Evolutionary conservation across 1,284 basidiomycete species (phyloP).

Genomic region (Moniliophthora roreri): DNA sequence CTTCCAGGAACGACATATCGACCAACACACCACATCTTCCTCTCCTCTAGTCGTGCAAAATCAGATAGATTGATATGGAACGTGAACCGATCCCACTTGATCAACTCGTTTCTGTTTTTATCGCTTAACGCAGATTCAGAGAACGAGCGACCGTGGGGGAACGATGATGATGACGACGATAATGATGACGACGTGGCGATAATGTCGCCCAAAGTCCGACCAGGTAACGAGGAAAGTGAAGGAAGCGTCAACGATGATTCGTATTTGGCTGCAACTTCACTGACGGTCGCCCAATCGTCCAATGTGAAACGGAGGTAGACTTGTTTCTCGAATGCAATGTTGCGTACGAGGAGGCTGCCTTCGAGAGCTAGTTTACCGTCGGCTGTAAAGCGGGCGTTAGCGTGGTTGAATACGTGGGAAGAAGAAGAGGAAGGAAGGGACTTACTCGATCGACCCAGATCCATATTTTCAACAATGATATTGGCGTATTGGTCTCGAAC

Average conservation of each 20-base stretch:
- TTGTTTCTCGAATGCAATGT: slow-evolving; percentile 85
- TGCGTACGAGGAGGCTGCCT: slow-evolving; percentile 81
- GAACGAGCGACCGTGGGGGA: slow-evolving; percentile 10
- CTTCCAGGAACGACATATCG: slow-evolving; percentile 18
- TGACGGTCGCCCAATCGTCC: slow-evolving; percentile 92
- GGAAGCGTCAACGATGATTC: slow-evolving; percentile 44
- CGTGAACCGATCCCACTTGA: slow-evolving; percentile 53
- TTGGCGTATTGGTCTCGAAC: slow-evolving; percentile 30
- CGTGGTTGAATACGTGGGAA: no score
- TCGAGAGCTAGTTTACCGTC: slow-evolving; percentile 15
- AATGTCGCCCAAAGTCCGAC: not conserved
- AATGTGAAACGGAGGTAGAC: slow-evolving; percentile 89
- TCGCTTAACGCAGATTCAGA: slow-evolving; percentile 18
- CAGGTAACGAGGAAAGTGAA: slow-evolving; percentile 26
- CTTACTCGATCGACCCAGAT: no score
- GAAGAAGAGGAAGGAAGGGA: no score
- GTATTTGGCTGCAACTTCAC: slow-evolving; percentile 77
- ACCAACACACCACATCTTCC: slow-evolving; percentile 38
- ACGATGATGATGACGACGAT: not conserved
- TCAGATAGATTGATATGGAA: slow-evolving; percentile 76
- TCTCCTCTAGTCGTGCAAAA: slow-evolving; percentile 53
- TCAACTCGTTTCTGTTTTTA: slow-evolving; percentile 17
- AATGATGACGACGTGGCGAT: not conserved
- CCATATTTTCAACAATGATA: not conserved
- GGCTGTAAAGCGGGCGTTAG: no score